A percentile compares a stretch with the other conserved stretches of the same genome.
These are phyloP conservation scores for Pseudoscleropodium purum DNA, from an alignment of 225 moss, liverwort and hornwort species.

Conservation along the genomic window DNA sequence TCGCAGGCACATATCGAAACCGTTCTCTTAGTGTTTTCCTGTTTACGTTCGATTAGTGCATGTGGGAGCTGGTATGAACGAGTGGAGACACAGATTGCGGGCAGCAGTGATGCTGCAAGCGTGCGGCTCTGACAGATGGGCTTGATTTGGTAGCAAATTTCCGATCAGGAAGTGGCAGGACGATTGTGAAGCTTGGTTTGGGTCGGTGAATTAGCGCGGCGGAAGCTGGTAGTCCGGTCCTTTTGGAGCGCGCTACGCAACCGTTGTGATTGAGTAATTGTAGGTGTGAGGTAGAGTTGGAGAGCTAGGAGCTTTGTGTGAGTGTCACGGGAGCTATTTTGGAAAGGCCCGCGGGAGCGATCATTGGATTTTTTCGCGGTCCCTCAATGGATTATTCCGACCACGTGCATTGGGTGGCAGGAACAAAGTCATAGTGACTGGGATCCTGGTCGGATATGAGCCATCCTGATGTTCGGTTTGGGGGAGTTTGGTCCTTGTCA, in stretches of 20 bases:
- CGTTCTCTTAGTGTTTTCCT: background rate
- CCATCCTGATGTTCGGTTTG: background rate
- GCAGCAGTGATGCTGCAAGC: background rate
- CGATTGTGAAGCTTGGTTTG: background rate
- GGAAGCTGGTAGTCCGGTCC: background rate
- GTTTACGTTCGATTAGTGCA: background rate
- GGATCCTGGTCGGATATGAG: background rate
- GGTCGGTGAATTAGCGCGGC: background rate
- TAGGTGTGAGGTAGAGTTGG: background rate
- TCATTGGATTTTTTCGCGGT: background rate
- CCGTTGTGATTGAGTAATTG: background rate
- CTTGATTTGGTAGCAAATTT: background rate
- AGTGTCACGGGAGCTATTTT: background rate
- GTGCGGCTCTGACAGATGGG: background rate
- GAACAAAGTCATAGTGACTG: background rate
- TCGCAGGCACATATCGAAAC: constrained; percentile 6
- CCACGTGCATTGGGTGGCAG: background rate
- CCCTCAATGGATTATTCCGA: background rate
- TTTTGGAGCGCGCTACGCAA: background rate
- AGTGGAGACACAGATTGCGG: background rate
- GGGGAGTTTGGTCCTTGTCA: background rate
- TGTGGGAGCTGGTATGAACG: background rate
- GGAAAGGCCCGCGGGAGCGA: background rate
- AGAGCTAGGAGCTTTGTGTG: background rate
- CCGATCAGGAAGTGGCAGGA: background rate